These are phyloP conservation scores for Umbelopsis sp. DNA, from an alignment of 192 early-diverging fungal genomes.

Conservation along the genomic window DNA sequence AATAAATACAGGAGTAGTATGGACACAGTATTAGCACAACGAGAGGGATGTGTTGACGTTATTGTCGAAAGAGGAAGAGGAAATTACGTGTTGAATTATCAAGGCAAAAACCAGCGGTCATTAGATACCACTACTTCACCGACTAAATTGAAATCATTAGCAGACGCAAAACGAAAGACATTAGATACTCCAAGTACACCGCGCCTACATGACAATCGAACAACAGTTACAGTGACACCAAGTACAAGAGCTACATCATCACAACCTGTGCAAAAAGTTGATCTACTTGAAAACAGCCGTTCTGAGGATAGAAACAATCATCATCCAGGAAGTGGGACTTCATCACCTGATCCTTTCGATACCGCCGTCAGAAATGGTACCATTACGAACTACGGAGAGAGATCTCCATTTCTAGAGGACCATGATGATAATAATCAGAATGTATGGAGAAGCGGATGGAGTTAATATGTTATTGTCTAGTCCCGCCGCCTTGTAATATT, in stretches of 20 bases:
- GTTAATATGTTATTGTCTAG: not conserved
- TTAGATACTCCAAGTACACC: not conserved
- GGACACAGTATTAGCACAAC: not conserved
- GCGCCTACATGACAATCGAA: not conserved
- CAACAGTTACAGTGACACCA: not conserved
- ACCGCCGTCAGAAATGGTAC: not conserved
- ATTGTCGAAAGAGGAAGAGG: conserved; percentile 29
- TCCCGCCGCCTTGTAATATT: not conserved
- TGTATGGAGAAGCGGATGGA: conserved; percentile 7
- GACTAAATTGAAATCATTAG: not conserved
- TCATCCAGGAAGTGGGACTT: not conserved
- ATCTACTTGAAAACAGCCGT: not conserved
- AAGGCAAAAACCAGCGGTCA: not conserved
- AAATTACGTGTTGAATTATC: conserved; percentile 26
- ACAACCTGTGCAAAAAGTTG: not conserved
- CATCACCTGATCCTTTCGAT: not conserved
- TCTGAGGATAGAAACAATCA: not conserved
- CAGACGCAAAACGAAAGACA: not conserved
- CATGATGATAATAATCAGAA: not conserved
- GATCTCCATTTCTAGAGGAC: not conserved
- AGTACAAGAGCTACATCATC: not conserved
- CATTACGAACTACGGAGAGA: not conserved
- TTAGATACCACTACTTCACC: not conserved
- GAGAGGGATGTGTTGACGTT: conserved; percentile 30
- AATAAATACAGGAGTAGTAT: conserved; percentile 11